A percentile compares a stretch with the other conserved stretches of the same genome.
Conservation (phyloP, 2,329 filamentous ascomycete genomes). For the Pestalotiopsis fici region DNA sequence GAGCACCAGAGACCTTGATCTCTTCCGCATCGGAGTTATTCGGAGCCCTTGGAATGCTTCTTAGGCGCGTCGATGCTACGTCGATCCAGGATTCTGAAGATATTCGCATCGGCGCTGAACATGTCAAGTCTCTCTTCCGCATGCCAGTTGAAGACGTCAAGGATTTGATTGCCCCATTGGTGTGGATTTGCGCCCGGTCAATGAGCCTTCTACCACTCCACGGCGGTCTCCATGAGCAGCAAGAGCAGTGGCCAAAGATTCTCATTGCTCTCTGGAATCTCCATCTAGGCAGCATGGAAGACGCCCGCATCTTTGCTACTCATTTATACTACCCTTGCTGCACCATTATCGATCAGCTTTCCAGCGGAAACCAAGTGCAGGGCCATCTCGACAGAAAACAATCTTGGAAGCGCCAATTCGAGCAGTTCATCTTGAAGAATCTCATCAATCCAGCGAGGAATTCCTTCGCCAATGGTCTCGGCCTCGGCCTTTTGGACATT, state of each 20-base stretch:
- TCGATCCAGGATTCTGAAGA: slow-evolving; percentile 33
- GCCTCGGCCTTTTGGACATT: slow-evolving; percentile 40
- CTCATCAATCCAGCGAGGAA: slow-evolving; percentile 53
- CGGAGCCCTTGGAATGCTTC: slow-evolving; percentile 43
- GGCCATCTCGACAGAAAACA: slow-evolving; percentile 25
- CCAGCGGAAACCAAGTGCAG: slow-evolving; percentile 24
- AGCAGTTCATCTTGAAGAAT: slow-evolving; percentile 49
- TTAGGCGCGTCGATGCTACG: slow-evolving; percentile 43
- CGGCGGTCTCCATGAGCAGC: slow-evolving; percentile 34
- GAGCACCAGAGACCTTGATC: slow-evolving; percentile 40
- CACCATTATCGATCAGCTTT: slow-evolving; percentile 42
- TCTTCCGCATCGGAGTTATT: slow-evolving; percentile 51
- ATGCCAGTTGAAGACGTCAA: slow-evolving; percentile 48
- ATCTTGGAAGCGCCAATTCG: slow-evolving; percentile 48
- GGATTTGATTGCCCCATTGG: slow-evolving; percentile 43
- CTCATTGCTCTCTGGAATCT: slow-evolving; percentile 53
- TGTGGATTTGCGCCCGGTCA: slow-evolving; percentile 45
- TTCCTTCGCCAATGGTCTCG: slow-evolving; percentile 43
- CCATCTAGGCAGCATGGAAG: slow-evolving; percentile 50
- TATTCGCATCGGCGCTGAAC: slow-evolving; percentile 57
- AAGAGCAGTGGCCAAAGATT: slow-evolving; percentile 48
- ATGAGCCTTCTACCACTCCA: slow-evolving; percentile 30
- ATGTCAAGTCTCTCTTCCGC: slow-evolving; percentile 59
- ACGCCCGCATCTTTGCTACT: slow-evolving; percentile 49
- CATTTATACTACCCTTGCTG: slow-evolving; percentile 43